Evolutionary conservation across 1,139 yeast species (phyloP).

Genomic region (Blastobotrys petasosporus): DNA sequence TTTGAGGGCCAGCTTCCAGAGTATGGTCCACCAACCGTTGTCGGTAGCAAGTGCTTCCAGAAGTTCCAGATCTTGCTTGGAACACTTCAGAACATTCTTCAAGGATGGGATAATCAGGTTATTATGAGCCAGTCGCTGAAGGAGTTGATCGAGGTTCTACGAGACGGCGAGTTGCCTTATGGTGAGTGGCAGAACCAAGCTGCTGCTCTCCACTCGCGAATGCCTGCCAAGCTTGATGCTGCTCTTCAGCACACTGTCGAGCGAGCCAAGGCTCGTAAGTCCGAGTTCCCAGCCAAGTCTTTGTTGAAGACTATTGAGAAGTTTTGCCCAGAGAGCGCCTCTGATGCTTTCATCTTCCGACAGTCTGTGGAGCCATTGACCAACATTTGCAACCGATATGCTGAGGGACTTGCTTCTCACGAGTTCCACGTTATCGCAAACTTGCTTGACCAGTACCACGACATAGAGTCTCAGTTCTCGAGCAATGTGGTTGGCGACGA

Average conservation of each 20-base stretch:
- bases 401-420: slow-evolving; percentile 73
- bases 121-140: slow-evolving; percentile 79
- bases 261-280: slow-evolving; percentile 50
- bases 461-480: slow-evolving; percentile 70
- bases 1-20: slow-evolving; percentile 92
- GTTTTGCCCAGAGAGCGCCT: slow-evolving; percentile 45
- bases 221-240: slow-evolving; percentile 71
- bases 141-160: slow-evolving; percentile 63
- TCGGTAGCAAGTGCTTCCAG: slow-evolving; percentile 81
- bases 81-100: slow-evolving; percentile 69
- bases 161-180: slow-evolving; percentile 78
- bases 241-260: slow-evolving; percentile 60
- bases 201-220: slow-evolving; percentile 87
- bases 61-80: slow-evolving; percentile 54
- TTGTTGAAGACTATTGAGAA: slow-evolving; percentile 56
- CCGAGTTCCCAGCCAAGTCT: slow-evolving; percentile 92
- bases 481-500: slow-evolving; percentile 66
- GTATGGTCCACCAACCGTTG: slow-evolving; percentile 72
- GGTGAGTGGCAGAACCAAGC: slow-evolving; percentile 85
- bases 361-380: slow-evolving; percentile 67
- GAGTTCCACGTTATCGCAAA: slow-evolving; percentile 71
- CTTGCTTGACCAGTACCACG: slow-evolving; percentile 64
- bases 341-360: slow-evolving; percentile 39
- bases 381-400: slow-evolving; percentile 62
- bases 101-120: slow-evolving; percentile 93